Base-by-base conservation (phyloP, 2,329 filamentous ascomycete genomes). In the Dactylellina sp. region DNA sequence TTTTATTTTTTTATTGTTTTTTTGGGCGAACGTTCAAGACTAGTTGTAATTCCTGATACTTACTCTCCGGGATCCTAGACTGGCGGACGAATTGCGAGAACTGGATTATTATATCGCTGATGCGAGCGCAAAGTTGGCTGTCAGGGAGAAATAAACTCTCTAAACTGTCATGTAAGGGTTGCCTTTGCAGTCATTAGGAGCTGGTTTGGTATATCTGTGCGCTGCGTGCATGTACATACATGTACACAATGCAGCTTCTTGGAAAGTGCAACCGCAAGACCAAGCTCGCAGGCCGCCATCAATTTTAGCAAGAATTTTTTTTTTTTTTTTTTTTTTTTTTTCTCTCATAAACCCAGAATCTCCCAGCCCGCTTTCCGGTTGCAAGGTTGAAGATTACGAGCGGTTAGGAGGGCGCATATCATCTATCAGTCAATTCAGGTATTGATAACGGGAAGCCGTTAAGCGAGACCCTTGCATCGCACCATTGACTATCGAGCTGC, bases 51-150 rank as follows among this genome's bases (percentile, higher is more conserved):
- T n/a, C n/a, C n/a, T n/a, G n/a, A n/a, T n/a, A n/a, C n/a, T n/a
- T n/a, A n/a, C n/a, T n/a, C n/a, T n/a, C n/a, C n/a, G n/a, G n/a
- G n/a, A n/a, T n/a, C 28, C 4, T 32, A 72, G 68, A 37, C 28
- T 72, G 46, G 53, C 57, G 28, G 68, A 72, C 46, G 68, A 72
- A 50, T 20, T 72, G 18, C 59, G 68, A 60, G 68, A 72, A 47
- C 44, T 72, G n/a, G 68, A 72, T 61, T 72, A 72, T 37, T 72
- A 72, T 65, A 59, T 72, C 7, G 49, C 49, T 25, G 68, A 72
- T 49, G 60, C 46, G 18, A 72, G 53, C 22, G 62, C 62, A 40
- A 64, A 49, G 42, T 47, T 72, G 20, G 46, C 55, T 7, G 68
- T 72, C 18, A 64, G 53, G 49, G 68, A 72, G 44, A 72, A 65